phyloP scores from a whole-genome alignment of 164 flowering plant genomes.

The Tetrastigma voinierianum region DNA sequence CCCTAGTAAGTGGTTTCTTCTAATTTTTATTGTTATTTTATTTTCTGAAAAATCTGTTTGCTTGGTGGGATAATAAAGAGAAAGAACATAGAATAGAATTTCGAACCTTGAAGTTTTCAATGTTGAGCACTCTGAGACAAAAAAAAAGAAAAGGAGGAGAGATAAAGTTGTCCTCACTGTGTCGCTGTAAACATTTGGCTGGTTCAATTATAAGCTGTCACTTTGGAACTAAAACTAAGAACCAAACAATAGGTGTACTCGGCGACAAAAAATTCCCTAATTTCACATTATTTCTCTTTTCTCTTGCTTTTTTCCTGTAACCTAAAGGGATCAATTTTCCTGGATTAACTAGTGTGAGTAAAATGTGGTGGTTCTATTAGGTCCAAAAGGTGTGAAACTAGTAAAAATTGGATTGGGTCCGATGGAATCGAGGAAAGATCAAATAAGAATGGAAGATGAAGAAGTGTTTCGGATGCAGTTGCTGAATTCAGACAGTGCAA shows the following conservation, averaged over 20 bases:
- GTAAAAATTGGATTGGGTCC: conserved; percentile 15
- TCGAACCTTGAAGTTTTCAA: neutral
- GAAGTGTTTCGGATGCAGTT: conserved; percentile 66
- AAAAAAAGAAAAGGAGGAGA: too few relatives aligned
- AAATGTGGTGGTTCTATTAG: conserved; percentile 22
- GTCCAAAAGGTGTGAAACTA: conserved; percentile 26
- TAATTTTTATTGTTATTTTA: neutral
- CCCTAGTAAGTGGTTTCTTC: conserved; percentile 37
- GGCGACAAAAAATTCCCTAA: too few relatives aligned
- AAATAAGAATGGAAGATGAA: conserved; percentile 61
- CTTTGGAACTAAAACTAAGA: too few relatives aligned
- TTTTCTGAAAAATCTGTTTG: conserved; percentile 2
- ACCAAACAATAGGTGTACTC: too few relatives aligned
- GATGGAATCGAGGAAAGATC: conserved; percentile 33
- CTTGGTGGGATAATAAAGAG: neutral
- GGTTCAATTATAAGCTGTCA: too few relatives aligned
- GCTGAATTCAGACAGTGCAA: conserved; percentile 46
- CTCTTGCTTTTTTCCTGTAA: neutral
- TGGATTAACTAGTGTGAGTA: conserved; percentile 1
- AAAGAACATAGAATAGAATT: neutral
- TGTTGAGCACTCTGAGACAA: neutral
- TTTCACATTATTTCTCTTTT: neutral
- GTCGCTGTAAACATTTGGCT: too few relatives aligned
- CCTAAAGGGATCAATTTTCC: neutral
- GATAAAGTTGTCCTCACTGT: too few relatives aligned